Evolutionary conservation across 129 eudicot species (phyloP).

Genomic region (Flaveria trinervia): DNA sequence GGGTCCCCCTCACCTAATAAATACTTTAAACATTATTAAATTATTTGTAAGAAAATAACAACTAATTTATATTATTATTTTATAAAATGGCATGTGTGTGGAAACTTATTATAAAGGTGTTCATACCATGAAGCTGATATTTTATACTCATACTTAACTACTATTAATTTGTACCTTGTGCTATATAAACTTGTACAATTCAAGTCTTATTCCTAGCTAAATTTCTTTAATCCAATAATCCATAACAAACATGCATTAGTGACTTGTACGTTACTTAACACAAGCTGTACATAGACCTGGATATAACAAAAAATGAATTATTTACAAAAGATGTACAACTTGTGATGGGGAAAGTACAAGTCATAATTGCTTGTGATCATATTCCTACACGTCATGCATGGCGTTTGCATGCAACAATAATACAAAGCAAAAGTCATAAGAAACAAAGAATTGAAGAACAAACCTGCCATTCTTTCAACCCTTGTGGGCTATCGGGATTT

Average conservation of each 20-base stretch:
- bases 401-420: constrained; percentile 13
- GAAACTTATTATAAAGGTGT: constrained; percentile 24
- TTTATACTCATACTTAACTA: neutral
- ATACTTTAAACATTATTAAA: constrained; percentile 12
- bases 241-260: neutral
- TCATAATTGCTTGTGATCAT: neutral
- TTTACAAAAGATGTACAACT: constrained; percentile 9
- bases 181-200: neutral
- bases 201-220: neutral
- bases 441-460: neutral
- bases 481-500: constrained; percentile 78
- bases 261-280: neutral
- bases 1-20: constrained; percentile 14
- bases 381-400: constrained; percentile 32
- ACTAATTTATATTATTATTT: constrained; percentile 7
- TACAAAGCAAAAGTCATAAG: neutral
- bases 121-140: constrained; percentile 27
- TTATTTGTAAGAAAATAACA: neutral
- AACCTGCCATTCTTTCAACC: constrained; percentile 95
- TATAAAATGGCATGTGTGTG: constrained; percentile 19
- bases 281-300: neutral
- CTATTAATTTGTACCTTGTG: neutral
- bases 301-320: neutral
- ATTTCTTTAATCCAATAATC: neutral
- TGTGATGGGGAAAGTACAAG: constrained; percentile 3